Base-by-base conservation (phyloP, 768 basidiomycete species). In the Phallus indusiatus region DNA sequence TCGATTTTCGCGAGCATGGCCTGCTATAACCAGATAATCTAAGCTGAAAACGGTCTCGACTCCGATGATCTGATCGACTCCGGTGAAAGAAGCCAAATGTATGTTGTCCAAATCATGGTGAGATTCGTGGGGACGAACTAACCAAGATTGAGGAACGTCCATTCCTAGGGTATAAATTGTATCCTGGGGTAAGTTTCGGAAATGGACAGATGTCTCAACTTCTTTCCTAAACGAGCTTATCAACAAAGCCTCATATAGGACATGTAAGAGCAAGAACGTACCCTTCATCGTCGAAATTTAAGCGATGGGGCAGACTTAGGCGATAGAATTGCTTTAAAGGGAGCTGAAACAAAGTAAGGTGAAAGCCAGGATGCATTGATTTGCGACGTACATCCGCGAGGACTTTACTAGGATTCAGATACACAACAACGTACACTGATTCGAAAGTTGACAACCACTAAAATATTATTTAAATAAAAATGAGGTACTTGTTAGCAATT, bases 81-180 rank as follows among this genome's bases (percentile, higher is more conserved):
- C 73, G 0, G 80, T 74, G 2, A 95, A 76, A 48, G 80, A 78
- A 11, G 77, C 78, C 7, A 98, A 81, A 49, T 94, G 89, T 60
- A 99, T 87, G 70, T 99, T 99, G 73, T 99, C 95, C 24, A 98
- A 81, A 69, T 99, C 95, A 64, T 96, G 90, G 1, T 85, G 75
- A 0, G 94, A 88, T 66, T 91, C 84, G 12, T 84, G 82, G 0
- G 95, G 96, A 11, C 91, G 85, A 24, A 93, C 94, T 7, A 97
- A 83, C 96, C 96, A 99, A 0, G 95, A 83, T 1, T 84, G 76
- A 5, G 90, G 91, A 1, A 92, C 85, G 54, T 98, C 95, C 81
- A 96, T 86, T 4, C 84, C 83, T n/a, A 98, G 78, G 0, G 95
- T 98, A 65, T 94, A 92, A 59, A 99, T 91, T 0, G 94, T 90